Base-by-base conservation (phyloP, 1,139 yeast genomes). In the Saccharomyces hybrid region DNA sequence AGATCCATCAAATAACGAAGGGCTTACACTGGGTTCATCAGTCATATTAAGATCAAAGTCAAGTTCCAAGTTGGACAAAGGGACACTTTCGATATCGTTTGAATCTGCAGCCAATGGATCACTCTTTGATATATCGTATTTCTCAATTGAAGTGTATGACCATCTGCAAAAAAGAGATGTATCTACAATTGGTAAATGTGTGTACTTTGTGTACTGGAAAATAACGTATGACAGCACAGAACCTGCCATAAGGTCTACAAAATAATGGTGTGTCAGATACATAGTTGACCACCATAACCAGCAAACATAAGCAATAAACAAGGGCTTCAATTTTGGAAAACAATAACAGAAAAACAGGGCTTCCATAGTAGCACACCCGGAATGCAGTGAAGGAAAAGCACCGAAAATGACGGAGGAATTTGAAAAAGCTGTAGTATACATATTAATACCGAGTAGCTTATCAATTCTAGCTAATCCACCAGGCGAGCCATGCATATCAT, bases 251-350 rank as follows among this genome's bases (percentile, higher is more conserved):
- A 91, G 80, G 70, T 91, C 98, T 59, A 90, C 83, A 69, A 91
- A 91, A 72, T 91, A 91, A 72, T 91, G 98, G 71, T 91, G 98
- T 0, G 97, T 90, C 66, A 91, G 79, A 72, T 91, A 91, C 98
- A 91, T 91, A 20, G 98, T 91, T 51, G 95, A 81, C 98, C 98
- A 91, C 97, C 98, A 91, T 63, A 91, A 79, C 96, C 96, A 89
- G 61, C 84, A 74, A 25, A 89, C 95, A 70, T 91, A 91, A 30
- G 76, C 73, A 69, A 86, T 78, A 77, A 91, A 88, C 13, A 84
- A 64, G 4, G 84, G 79, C 11, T 81, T 77, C 56, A 75, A 76
- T 54, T 73, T 77, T 26, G 98, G 98, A 70, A 91, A 90, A 57
- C 89, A 74, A 76, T 89, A 89, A 47, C 85, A 77, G 64, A 91